These are phyloP conservation scores for Rhodotorula sp. DNA, from an alignment of 1,284 basidiomycete genomes.

Conservation along the genomic window DNA sequence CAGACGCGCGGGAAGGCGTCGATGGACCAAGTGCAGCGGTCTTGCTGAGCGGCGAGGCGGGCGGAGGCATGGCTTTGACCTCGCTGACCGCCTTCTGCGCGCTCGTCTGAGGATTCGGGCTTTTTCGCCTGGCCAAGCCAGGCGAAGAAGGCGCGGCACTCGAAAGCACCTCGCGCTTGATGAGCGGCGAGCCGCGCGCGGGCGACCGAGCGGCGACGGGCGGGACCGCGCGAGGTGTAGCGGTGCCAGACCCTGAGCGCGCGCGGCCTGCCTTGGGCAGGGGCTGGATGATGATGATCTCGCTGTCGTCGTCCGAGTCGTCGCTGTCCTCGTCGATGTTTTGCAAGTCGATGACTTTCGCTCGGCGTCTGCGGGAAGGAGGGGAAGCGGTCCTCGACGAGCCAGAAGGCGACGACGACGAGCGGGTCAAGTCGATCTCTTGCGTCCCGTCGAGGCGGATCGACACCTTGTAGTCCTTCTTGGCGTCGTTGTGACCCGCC, in stretches of 20 bases:
- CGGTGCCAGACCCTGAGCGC: background rate
- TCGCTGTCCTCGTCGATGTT: background rate
- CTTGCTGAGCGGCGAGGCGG: no score
- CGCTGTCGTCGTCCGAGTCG: slow-evolving; percentile 6
- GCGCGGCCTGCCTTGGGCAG: background rate
- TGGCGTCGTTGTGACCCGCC: background rate
- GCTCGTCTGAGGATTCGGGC: no score
- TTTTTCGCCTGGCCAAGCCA: no score
- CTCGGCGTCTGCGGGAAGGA: no score
- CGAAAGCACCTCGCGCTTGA: no score
- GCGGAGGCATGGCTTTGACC: no score
- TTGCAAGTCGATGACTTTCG: background rate
- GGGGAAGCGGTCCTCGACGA: background rate
- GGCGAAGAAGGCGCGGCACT: no score
- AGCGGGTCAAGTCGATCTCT: slow-evolving; percentile 13
- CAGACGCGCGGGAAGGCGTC: no score
- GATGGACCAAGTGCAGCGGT: no score
- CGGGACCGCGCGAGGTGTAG: background rate
- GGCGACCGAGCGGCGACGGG: background rate
- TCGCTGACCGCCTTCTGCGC: no score
- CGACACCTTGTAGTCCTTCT: background rate
- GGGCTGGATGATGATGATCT: slow-evolving; percentile 1
- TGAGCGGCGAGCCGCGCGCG: no score
- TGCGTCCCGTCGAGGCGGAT: background rate
- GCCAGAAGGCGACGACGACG: background rate